These are phyloP conservation scores for Acidiella bohemica DNA, from an alignment of 495 filamentous ascomycete species.

Conservation along the genomic window DNA sequence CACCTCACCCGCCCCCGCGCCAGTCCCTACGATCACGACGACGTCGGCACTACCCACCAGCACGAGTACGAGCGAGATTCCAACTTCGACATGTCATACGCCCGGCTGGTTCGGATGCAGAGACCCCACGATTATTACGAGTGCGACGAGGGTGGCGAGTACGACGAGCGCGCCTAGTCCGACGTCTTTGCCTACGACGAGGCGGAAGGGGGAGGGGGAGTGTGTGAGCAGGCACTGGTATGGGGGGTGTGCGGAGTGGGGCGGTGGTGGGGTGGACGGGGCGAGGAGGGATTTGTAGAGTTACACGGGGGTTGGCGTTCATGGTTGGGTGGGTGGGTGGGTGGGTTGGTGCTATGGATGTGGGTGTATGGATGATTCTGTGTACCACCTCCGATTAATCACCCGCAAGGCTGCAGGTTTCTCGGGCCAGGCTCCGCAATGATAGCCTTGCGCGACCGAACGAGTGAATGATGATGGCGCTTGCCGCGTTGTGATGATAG, in stretches of 20 bases:
- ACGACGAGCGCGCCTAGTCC: neutral
- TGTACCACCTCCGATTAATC: too few species aligned
- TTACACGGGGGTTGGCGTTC: too few species aligned
- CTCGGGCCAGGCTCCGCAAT: too few species aligned
- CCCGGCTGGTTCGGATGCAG: conserved; percentile 27
- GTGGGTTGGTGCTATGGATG: neutral
- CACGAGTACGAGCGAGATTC: conserved; percentile 22
- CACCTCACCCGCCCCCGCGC: conserved; percentile 14
- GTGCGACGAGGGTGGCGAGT: conserved; percentile 1
- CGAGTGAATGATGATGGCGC: too few species aligned
- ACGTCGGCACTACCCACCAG: conserved; percentile 35
- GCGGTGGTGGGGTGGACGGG: neutral
- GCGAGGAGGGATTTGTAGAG: neutral
- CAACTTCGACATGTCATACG: conserved; percentile 14
- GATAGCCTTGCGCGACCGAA: too few species aligned
- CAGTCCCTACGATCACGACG: conserved; percentile 18
- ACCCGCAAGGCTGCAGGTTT: too few species aligned
- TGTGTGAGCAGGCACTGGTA: conserved; percentile 11
- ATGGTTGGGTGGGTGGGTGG: too few species aligned
- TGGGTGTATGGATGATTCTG: neutral
- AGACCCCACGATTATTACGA: conserved; percentile 14
- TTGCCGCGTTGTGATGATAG: too few species aligned
- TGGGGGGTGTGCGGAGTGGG: conserved; percentile 8
- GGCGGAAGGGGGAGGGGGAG: neutral
- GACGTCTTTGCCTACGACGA: too few species aligned